Base-by-base conservation (phyloP, 2,329 filamentous ascomycete genomes). In the Daldinia sp. region DNA sequence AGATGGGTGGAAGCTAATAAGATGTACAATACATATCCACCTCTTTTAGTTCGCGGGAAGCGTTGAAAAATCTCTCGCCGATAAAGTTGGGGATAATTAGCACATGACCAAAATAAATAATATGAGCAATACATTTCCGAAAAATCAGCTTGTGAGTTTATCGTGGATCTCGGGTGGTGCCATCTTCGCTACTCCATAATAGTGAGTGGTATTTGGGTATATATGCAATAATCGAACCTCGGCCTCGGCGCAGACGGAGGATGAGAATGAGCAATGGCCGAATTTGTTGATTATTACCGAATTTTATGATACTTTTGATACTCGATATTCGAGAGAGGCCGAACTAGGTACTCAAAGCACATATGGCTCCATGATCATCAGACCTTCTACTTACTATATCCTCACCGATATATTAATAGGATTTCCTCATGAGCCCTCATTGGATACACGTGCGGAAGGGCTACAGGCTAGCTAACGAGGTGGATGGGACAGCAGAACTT, bases 331-430 rank as follows among this genome's bases (percentile, higher is more conserved):
- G 3, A 13, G n/a, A 47, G 25, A 47, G n/a, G 30, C 27, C 10
- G 25, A 37, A 13, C 7, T 17, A 32, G 45, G 43, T 52, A 15
- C 9, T 19, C 30, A 43, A 32, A 39, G 51, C 51, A 61, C 54
- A 64, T n/a, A n/a, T 59, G 61, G 50, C 50, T 61, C 15, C 54
- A 67, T 58, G 45, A 50, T 58, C 52, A 51, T 64, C 61, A 64
- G 58, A 63, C 47, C 48, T 51, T 23, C 35, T 23, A 49, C 30
- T 27, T 34, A n/a, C 25, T 51, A 25, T 61, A 53, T 25, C 48
- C 54, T 67, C 61, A 64, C 61, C 58, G 64, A 67, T 61, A 67
- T 58, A 55, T 61, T 23, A 45, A 61, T 56, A 50, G 30, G 7
- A 54, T 49, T 21, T 48, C 50, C 30, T 17, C 17, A 25, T 9